A percentile compares a stretch with the other conserved stretches of the same genome.
Conservation (phyloP, 2,329 filamentous ascomycete genomes). For the Aureobasidium sp. region DNA sequence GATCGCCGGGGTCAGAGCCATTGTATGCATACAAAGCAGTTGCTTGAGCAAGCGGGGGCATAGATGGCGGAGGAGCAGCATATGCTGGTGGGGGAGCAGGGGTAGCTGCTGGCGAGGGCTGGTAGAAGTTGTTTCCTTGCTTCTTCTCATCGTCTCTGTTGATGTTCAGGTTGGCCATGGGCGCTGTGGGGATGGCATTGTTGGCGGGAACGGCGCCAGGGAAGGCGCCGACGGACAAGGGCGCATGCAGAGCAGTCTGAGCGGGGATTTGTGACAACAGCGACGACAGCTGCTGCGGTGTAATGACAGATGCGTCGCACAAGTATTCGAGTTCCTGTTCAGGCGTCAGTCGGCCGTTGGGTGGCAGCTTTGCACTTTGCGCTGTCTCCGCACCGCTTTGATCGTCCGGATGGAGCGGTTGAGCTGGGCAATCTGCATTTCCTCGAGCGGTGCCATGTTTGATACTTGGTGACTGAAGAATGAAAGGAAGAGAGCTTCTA, state of each 20-base stretch:
- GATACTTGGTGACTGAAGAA: background rate
- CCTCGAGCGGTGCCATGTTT: conserved; percentile 28
- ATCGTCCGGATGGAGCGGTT: conserved; percentile 82
- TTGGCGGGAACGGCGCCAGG: conserved; percentile 18
- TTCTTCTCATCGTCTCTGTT: conserved; percentile 28
- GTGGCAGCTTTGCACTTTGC: background rate
- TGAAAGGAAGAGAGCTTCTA: background rate
- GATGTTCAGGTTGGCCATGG: conserved; percentile 26
- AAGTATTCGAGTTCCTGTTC: conserved; percentile 81
- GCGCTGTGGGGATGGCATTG: conserved; percentile 21
- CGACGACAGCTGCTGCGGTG: conserved; percentile 62
- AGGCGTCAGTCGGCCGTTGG: background rate
- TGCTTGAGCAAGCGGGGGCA: conserved; percentile 58
- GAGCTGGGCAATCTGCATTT: conserved; percentile 50
- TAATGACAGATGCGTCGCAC: conserved; percentile 72
- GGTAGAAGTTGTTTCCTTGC: conserved; percentile 27
- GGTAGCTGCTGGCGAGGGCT: conserved; percentile 32
- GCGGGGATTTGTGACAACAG: conserved; percentile 67
- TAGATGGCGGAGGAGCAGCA: conserved; percentile 33
- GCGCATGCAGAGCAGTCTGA: conserved; percentile 50
- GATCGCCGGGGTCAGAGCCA: conserved; percentile 70
- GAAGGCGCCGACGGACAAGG: conserved; percentile 28
- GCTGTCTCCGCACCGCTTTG: conserved; percentile 57
- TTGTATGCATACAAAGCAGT: conserved; percentile 77
- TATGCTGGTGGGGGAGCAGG: conserved; percentile 46